Evolutionary conservation across 2,329 filamentous ascomycete genomes (phyloP).

Genomic region (Dichotomopilus funicola): DNA sequence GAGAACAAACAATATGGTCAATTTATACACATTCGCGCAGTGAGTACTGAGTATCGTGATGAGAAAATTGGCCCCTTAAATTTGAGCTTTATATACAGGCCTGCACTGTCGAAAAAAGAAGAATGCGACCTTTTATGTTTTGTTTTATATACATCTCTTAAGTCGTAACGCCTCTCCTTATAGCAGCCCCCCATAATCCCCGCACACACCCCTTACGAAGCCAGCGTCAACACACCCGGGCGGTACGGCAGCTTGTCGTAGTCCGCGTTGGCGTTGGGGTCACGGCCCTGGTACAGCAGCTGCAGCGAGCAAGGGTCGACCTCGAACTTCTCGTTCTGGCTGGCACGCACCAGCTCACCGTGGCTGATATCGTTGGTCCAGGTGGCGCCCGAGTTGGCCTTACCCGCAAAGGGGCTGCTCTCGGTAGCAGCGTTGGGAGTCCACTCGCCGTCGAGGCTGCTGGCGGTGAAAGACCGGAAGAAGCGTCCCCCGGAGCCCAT

Average conservation of each 20-base stretch:
- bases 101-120: no score
- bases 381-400: constrained; percentile 55
- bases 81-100: no score
- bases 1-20: no score
- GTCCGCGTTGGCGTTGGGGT: constrained; percentile 35
- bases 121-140: no score
- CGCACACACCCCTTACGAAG: not conserved
- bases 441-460: constrained; percentile 50
- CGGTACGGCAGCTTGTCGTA: constrained; percentile 49
- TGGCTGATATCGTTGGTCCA: constrained; percentile 65
- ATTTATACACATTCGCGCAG: no score
- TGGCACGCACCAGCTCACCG: constrained; percentile 53
- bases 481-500: constrained; percentile 52
- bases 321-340: constrained; percentile 55
- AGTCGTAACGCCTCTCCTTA: no score
- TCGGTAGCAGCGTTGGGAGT: constrained; percentile 51
- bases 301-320: constrained; percentile 59
- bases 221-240: constrained; percentile 48
- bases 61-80: no score
- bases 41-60: no score
- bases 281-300: constrained; percentile 56
- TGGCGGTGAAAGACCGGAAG: constrained; percentile 61
- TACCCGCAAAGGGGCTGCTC: constrained; percentile 57
- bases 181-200: no score
- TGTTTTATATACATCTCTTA: no score